A percentile compares a stretch with the other conserved stretches of the same genome.
Conservation (phyloP, 2,329 filamentous ascomycete genomes). For the Trichoderma asperellum region DNA sequence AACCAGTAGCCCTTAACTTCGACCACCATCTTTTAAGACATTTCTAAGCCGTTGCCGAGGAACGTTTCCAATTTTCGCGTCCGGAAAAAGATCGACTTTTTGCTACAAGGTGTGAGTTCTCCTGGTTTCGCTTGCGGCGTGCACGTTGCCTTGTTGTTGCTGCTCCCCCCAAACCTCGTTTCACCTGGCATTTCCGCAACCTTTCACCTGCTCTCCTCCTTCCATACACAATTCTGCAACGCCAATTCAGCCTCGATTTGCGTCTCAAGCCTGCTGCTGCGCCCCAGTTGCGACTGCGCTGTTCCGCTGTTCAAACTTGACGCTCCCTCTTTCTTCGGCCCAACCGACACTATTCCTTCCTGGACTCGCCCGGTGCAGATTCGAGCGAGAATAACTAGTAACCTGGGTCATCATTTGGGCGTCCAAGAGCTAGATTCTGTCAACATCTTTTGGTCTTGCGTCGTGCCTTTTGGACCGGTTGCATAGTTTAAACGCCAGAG, state of each 20-base stretch:
- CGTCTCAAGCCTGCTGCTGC: slow-evolving; percentile 13
- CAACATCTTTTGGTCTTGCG: slow-evolving; percentile 34
- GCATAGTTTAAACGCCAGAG: slow-evolving; percentile 34
- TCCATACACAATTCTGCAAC: background rate
- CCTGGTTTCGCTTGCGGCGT: slow-evolving; percentile 27
- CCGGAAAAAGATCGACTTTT: slow-evolving; percentile 27
- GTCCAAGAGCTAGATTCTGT: slow-evolving; percentile 25
- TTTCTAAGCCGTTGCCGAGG: slow-evolving; percentile 34
- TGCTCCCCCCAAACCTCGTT: slow-evolving; percentile 28
- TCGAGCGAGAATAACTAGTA: slow-evolving; percentile 9
- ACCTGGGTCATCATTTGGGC: background rate
- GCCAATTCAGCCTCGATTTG: slow-evolving; percentile 18
- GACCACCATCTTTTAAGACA: slow-evolving; percentile 26
- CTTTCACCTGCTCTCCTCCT: slow-evolving; percentile 15
- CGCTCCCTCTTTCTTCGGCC: background rate
- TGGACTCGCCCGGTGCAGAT: background rate
- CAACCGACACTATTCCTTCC: slow-evolving; percentile 2
- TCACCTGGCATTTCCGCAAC: slow-evolving; percentile 9
- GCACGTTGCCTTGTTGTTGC: slow-evolving; percentile 28
- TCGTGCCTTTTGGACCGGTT: slow-evolving; percentile 34
- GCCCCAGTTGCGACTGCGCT: slow-evolving; percentile 10
- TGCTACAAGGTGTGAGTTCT: slow-evolving; percentile 24
- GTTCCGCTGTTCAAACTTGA: background rate
- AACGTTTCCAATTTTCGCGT: slow-evolving; percentile 29
- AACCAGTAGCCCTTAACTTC: slow-evolving; percentile 19